Evolutionary conservation across 345 rosid genomes (phyloP).

Genomic region (Xanthoceras sorbifolium): DNA sequence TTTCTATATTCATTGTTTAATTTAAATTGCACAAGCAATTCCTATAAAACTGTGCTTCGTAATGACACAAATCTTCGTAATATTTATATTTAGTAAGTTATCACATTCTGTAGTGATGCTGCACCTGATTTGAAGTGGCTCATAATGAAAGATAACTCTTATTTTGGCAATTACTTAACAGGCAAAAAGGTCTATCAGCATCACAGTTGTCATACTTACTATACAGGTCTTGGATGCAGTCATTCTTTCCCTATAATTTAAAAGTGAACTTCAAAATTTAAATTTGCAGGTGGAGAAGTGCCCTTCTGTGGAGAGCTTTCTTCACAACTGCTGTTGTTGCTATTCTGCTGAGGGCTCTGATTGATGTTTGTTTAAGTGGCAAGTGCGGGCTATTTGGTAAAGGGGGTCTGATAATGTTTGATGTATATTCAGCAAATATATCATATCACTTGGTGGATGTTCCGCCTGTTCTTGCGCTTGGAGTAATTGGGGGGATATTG

Average conservation of each 20-base stretch:
- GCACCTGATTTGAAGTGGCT: background rate
- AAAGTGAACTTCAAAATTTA: background rate
- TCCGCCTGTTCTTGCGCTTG: conserved; percentile 78
- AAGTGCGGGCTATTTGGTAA: conserved; percentile 90
- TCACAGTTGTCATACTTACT: background rate
- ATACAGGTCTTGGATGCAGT: background rate
- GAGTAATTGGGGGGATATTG: conserved; percentile 79
- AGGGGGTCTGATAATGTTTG: conserved; percentile 91
- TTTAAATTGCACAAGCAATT: background rate
- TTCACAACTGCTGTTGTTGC: conserved; percentile 91
- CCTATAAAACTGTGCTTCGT: background rate
- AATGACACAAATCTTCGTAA: background rate
- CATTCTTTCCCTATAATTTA: background rate
- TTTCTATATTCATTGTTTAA: background rate
- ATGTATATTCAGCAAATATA: conserved; percentile 63
- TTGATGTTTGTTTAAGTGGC: conserved; percentile 81
- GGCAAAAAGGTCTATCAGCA: background rate
- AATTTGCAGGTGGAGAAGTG: conserved; percentile 82
- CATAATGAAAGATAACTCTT: background rate
- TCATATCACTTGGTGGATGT: conserved; percentile 79
- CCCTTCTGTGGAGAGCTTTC: conserved; percentile 90
- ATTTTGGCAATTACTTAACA: background rate
- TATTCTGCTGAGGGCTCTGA: conserved; percentile 77
- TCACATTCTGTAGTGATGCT: background rate
- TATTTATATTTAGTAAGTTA: background rate